A percentile compares a stretch with the other conserved stretches of the same genome.
Evolutionary conservation across 2,329 filamentous ascomycete genomes (phyloP).

Genomic region (Westerdykella aurantiaca): DNA sequence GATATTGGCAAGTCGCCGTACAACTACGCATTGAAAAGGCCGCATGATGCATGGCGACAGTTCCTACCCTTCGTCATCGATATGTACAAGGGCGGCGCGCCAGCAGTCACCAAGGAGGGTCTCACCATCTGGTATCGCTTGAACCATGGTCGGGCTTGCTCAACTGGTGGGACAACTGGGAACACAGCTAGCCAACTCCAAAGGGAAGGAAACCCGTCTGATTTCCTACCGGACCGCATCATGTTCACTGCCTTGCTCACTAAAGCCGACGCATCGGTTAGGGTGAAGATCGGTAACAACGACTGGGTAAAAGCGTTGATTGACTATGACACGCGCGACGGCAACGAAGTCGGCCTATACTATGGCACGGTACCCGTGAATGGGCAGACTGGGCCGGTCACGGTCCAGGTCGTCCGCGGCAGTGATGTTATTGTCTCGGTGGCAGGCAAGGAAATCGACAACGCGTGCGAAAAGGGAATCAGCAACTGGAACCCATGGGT

Average conservation of each 20-base stretch:
- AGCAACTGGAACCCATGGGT: too few relatives aligned
- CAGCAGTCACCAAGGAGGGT: slow-evolving; percentile 25
- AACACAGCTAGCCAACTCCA: slow-evolving; percentile 16
- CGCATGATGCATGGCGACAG: slow-evolving; percentile 49
- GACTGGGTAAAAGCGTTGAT: too few relatives aligned
- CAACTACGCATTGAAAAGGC: slow-evolving; percentile 44
- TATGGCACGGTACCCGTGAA: too few relatives aligned
- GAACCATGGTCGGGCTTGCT: slow-evolving; percentile 32
- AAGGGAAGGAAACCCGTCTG: slow-evolving; percentile 13
- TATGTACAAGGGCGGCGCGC: slow-evolving; percentile 41
- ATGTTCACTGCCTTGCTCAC: slow-evolving; percentile 40
- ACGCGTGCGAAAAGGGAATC: too few relatives aligned
- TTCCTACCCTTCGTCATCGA: slow-evolving; percentile 48
- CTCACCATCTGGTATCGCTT: slow-evolving; percentile 44
- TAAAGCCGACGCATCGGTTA: too few relatives aligned
- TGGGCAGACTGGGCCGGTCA: too few relatives aligned
- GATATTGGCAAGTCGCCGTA: slow-evolving; percentile 46
- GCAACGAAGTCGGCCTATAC: too few relatives aligned
- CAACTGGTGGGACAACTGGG: slow-evolving; percentile 36
- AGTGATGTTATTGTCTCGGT: not conserved
- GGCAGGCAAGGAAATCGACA: too few relatives aligned
- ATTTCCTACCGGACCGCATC: slow-evolving; percentile 41
- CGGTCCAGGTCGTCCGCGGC: too few relatives aligned
- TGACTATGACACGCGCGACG: too few relatives aligned
- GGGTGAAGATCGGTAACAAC: too few relatives aligned